Conservation (phyloP, 1,139 yeast species). For the Groenewaldozyma sp. region DNA sequence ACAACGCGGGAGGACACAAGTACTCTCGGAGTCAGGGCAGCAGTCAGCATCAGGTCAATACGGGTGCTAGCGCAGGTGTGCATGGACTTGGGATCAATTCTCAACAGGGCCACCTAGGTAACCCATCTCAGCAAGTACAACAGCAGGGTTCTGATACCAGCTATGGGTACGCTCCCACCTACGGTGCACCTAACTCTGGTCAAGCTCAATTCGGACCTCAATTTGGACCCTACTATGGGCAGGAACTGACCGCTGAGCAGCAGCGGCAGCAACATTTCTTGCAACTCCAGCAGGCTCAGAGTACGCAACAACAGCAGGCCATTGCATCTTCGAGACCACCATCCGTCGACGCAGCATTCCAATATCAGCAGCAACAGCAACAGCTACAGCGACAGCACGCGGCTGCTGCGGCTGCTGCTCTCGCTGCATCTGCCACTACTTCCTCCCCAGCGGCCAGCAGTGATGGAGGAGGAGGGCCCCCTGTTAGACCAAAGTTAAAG, state of each 20-base stretch:
- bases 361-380: conserved; percentile 11
- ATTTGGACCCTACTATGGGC: neutral
- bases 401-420: conserved; percentile 6
- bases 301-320: neutral
- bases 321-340: neutral
- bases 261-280: too few species aligned
- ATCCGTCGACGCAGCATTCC: neutral
- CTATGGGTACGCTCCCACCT: neutral
- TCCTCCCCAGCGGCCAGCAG: conserved; percentile 11
- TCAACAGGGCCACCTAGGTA: neutral
- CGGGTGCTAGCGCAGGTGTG: neutral
- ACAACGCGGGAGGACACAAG: neutral
- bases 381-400: conserved; percentile 13
- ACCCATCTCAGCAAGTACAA: neutral
- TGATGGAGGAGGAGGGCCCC: conserved; percentile 1
- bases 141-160: neutral
- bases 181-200: neutral
- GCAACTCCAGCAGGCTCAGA: neutral
- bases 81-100: conserved; percentile 1
- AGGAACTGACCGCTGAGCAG: neutral
- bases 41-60: neutral
- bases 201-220: too few species aligned
- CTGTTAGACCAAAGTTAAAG: conserved; percentile 31
- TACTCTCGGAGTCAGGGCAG: conserved; percentile 1
- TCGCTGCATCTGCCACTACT: conserved; percentile 4